phyloP scores from a whole-genome alignment of 2,329 filamentous ascomycete species.

The Emergomyces africanus region DNA sequence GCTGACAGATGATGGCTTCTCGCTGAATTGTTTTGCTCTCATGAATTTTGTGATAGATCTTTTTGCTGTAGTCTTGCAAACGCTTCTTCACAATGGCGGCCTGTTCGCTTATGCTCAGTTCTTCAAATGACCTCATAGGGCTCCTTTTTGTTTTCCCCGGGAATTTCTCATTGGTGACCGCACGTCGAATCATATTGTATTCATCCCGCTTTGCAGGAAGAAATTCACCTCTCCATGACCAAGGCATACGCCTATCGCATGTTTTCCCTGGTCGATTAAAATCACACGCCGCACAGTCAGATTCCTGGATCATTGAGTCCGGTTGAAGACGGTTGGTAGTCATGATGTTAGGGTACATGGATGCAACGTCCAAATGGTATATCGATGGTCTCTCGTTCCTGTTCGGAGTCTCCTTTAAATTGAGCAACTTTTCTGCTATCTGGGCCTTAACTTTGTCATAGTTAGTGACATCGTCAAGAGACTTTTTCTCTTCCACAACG shows the following conservation, averaged over 20 bases:
- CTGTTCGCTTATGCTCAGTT: conserved; percentile 72
- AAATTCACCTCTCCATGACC: conserved; percentile 97
- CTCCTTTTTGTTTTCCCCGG: conserved; percentile 63
- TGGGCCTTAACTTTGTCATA: conserved; percentile 76
- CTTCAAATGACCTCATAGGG: conserved; percentile 62
- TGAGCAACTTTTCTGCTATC: conserved; percentile 57
- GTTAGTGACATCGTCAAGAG: conserved; percentile 63
- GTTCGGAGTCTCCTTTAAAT: conserved; percentile 71
- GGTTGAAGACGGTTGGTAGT: conserved; percentile 95
- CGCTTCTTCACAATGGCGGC: conserved; percentile 70
- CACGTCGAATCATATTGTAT: conserved; percentile 96
- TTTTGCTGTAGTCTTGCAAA: conserved; percentile 85
- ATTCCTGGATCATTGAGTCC: conserved; percentile 97
- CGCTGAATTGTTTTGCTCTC: conserved; percentile 84
- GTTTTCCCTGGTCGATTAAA: conserved; percentile 97
- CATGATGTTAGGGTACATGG: conserved; percentile 99
- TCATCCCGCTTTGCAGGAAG: conserved; percentile 91
- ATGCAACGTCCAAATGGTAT: conserved; percentile 96
- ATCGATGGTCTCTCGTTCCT: conserved; percentile 78
- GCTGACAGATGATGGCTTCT: conserved; percentile 95
- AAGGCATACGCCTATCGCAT: conserved; percentile 85
- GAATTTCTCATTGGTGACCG: conserved; percentile 84
- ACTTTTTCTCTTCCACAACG: conserved; percentile 71
- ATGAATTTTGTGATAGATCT: conserved; percentile 99
- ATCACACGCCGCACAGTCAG: conserved; percentile 92